phyloP scores from a whole-genome alignment of 75 land plant species.

The Adiantum capillusveneris region DNA sequence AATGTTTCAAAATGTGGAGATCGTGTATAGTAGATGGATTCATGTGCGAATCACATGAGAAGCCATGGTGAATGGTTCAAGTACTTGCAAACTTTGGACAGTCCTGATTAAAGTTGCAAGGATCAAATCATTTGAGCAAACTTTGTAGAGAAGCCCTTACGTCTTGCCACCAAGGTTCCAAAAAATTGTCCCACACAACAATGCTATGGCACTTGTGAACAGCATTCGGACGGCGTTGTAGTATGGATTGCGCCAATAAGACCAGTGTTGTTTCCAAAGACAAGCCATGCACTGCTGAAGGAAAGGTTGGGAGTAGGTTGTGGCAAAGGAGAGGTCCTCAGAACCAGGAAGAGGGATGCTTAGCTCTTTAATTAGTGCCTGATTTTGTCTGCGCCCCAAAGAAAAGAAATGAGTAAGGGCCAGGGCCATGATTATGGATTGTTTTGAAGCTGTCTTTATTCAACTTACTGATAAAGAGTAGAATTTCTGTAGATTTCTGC shows the following conservation, averaged over 20 bases:
- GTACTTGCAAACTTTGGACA: too few relatives aligned
- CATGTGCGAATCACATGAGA: too few relatives aligned
- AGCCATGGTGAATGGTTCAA: too few relatives aligned
- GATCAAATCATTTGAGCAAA: too few relatives aligned
- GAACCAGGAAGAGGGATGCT: constrained; percentile 21
- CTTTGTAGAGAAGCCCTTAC: constrained; percentile 25
- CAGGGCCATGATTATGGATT: too few relatives aligned
- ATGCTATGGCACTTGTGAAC: constrained; percentile 11
- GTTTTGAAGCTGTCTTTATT: too few relatives aligned
- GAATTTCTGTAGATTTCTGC: constrained; percentile 9
- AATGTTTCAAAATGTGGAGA: too few relatives aligned
- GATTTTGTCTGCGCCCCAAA: constrained; percentile 69
- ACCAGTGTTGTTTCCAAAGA: constrained; percentile 47
- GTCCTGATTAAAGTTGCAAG: too few relatives aligned
- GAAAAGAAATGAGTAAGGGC: too few relatives aligned
- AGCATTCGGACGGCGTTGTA: constrained; percentile 29
- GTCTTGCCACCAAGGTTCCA: constrained; percentile 24
- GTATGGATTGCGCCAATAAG: constrained; percentile 43
- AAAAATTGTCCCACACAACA: constrained; percentile 29
- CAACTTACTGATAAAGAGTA: constrained; percentile 1
- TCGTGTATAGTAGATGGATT: too few relatives aligned
- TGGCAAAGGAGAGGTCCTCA: constrained; percentile 26
- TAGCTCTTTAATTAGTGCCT: constrained; percentile 19
- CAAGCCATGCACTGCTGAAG: constrained; percentile 31
- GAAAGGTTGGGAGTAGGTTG: constrained; percentile 33